Percentiles rank a stretch among this genome's conserved stretches.
Evolutionary conservation across 352 stramenopile genomes (phyloP).

Genomic region (Phytophthora crassamura): DNA sequence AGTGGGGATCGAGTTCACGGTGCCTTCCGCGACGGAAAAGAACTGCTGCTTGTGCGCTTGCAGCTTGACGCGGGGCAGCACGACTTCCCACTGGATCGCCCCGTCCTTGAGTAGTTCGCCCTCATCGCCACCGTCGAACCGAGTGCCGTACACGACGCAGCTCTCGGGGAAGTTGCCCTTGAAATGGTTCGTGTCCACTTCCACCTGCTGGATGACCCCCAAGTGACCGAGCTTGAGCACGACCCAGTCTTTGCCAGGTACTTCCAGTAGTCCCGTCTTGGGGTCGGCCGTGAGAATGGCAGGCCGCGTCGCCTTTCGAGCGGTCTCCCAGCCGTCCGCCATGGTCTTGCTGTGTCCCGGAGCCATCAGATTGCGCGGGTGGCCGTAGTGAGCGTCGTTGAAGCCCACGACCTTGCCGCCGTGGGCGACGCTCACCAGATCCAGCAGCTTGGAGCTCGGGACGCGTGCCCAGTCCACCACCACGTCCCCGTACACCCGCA

Average conservation of each 20-base stretch:
- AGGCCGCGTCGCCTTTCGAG: constrained; percentile 88
- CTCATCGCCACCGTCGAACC: constrained; percentile 47
- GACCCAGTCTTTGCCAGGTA: constrained; percentile 92
- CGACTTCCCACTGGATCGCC: constrained; percentile 76
- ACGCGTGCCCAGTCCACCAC: constrained; percentile 71
- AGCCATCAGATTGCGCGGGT: constrained; percentile 93
- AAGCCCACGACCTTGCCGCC: constrained; percentile 90
- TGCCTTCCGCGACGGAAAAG: constrained; percentile 70
- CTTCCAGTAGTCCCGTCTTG: constrained; percentile 54
- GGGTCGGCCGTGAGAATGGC: constrained; percentile 63
- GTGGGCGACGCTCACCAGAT: constrained; percentile 87
- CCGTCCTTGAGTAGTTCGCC: constrained; percentile 41
- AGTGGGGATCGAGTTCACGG: constrained; percentile 59
- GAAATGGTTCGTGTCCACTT: constrained; percentile 96
- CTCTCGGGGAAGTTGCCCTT: constrained; percentile 96
- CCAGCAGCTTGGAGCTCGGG: constrained; percentile 57
- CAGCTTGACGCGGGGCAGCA: constrained; percentile 90
- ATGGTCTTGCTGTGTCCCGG: constrained; percentile 90
- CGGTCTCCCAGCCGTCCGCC: constrained; percentile 95
- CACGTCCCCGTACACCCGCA: constrained; percentile 85
- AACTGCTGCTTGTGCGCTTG: constrained; percentile 87
- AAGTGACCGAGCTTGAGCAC: constrained; percentile 91
- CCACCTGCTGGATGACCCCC: constrained; percentile 69
- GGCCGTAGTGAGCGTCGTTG: constrained; percentile 95
- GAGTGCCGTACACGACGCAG: constrained; percentile 79